These are phyloP conservation scores for Penicillium samsonianum DNA, from an alignment of 495 filamentous ascomycete genomes.

Conservation along the genomic window DNA sequence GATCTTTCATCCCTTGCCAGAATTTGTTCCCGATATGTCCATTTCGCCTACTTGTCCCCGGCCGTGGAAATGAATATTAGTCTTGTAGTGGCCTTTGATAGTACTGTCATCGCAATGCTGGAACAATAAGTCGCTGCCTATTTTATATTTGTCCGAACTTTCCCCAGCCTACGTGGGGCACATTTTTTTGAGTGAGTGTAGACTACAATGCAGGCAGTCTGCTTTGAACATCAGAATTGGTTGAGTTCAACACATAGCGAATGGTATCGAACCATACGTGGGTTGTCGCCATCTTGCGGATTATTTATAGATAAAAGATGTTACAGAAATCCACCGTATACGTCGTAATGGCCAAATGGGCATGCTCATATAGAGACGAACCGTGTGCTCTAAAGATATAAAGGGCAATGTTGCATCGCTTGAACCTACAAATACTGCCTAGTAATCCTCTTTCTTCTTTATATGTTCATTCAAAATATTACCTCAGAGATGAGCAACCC, in stretches of 20 bases:
- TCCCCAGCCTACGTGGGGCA: neutral
- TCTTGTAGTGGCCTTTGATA: neutral
- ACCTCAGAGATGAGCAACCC: too few relatives aligned
- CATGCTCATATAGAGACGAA: neutral
- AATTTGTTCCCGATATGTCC: neutral
- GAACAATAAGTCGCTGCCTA: conserved; percentile 1
- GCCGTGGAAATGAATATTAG: neutral
- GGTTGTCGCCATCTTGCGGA: neutral
- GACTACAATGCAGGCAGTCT: neutral
- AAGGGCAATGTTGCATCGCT: too few relatives aligned
- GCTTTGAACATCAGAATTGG: neutral
- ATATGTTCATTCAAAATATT: too few relatives aligned
- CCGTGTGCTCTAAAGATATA: neutral
- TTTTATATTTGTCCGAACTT: neutral
- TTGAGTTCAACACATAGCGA: neutral
- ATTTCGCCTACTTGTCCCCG: neutral
- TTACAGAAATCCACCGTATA: neutral
- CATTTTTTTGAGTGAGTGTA: neutral
- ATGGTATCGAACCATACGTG: neutral
- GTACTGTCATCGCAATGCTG: neutral
- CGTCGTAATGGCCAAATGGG: neutral
- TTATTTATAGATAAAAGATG: neutral
- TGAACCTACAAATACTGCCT: too few relatives aligned
- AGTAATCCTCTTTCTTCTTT: too few relatives aligned
- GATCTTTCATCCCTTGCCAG: neutral